These are phyloP conservation scores for Malus hybrid DNA, from an alignment of 331 rosid genomes.

Conservation along the genomic window DNA sequence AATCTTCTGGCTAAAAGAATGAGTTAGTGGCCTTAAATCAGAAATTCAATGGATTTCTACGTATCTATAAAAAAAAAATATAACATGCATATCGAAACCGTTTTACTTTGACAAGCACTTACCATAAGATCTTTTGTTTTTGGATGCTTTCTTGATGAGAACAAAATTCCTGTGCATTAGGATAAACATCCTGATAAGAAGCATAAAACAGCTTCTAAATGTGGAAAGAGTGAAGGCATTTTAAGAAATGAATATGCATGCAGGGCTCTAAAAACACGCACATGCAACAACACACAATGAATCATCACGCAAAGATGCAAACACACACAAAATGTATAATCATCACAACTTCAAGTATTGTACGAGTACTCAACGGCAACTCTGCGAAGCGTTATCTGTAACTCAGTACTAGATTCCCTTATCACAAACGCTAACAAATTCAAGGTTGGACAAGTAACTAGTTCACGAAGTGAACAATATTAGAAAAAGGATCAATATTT, in stretches of 20 bases:
- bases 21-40: neutral
- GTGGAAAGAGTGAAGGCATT: neutral
- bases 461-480: neutral
- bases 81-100: neutral
- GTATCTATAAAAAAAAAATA: neutral
- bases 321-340: neutral
- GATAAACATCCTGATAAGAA: neutral
- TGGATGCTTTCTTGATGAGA: conserved; percentile 36
- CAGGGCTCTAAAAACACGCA: neutral
- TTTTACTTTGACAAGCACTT: neutral
- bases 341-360: neutral
- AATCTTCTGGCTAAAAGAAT: conserved; percentile 42
- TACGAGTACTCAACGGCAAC: neutral
- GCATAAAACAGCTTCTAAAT: neutral
- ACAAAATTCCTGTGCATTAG: conserved; percentile 29
- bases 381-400: neutral
- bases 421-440: neutral
- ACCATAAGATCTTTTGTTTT: conserved; percentile 45
- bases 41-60: neutral
- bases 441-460: neutral
- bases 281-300: neutral
- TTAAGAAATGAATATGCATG: neutral
- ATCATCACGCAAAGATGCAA: neutral
- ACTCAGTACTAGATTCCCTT: neutral
- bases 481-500: neutral